Conservation (phyloP, 1,284 basidiomycete species). For the Rhodotorula sp. region DNA sequence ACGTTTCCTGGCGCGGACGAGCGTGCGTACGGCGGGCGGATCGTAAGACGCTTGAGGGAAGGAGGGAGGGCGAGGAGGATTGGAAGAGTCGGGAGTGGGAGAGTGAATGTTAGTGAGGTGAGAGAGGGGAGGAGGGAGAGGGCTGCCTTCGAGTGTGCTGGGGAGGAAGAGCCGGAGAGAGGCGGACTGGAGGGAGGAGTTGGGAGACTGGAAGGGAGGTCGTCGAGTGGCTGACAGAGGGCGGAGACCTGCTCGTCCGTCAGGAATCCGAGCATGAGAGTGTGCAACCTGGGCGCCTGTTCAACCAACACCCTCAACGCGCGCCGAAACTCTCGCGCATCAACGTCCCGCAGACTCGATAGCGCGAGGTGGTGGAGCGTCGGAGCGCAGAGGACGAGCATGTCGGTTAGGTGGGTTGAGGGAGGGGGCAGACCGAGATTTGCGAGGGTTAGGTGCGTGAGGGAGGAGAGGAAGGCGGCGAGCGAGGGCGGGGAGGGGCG, state of each 20-base stretch:
- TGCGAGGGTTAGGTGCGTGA: conserved; percentile 23
- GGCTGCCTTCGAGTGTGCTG: not conserved
- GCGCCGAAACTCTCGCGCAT: conserved; percentile 3
- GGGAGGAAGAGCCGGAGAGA: not conserved
- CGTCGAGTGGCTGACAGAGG: not conserved
- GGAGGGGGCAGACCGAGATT: conserved; percentile 35
- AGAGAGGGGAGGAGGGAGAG: conserved; percentile 9
- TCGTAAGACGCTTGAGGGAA: not conserved
- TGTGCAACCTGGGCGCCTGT: not conserved
- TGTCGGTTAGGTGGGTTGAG: conserved; percentile 27
- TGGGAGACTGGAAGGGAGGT: not conserved
- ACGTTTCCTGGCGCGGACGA: not conserved
- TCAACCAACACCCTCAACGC: not conserved
- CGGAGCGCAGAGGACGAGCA: conserved; percentile 1
- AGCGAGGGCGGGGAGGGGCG: conserved; percentile 14
- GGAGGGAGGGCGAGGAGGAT: conserved; percentile 8
- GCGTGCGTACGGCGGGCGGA: conserved; percentile 19
- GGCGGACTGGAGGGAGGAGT: not conserved
- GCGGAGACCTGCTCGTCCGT: conserved; percentile 18
- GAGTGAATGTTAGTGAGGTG: conserved; percentile 1
- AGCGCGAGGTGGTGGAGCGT: conserved; percentile 24
- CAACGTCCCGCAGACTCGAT: conserved; percentile 26
- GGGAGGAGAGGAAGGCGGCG: conserved; percentile 3
- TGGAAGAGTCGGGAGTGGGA: conserved; percentile 9
- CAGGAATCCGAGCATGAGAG: conserved; percentile 23